Percentiles rank a stretch among this genome's conserved stretches.
Conservation (phyloP, 2,329 filamentous ascomycete species). For the Botrytis galanthina region DNA sequence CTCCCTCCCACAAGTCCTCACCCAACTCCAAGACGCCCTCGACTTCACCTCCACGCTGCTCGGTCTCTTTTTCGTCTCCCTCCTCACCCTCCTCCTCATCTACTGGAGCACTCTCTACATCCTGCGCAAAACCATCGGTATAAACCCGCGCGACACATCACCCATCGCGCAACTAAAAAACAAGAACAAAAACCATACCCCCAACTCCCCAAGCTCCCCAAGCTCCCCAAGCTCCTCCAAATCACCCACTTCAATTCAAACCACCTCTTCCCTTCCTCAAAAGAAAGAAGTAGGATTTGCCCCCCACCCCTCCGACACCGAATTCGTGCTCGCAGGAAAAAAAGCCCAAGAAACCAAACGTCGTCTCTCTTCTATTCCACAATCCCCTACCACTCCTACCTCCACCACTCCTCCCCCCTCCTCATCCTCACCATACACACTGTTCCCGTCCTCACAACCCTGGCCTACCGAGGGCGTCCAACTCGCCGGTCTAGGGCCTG, state of each 20-base stretch:
- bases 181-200: neutral
- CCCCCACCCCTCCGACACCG: neutral
- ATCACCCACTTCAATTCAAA: neutral
- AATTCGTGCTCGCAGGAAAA: neutral
- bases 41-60: conserved; percentile 17
- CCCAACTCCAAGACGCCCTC: conserved; percentile 15
- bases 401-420: neutral
- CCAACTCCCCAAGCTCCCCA: too few relatives aligned
- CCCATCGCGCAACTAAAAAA: neutral
- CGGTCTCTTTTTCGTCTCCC: neutral
- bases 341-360: neutral
- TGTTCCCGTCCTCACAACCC: neutral
- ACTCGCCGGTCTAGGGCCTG: neutral
- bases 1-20: neutral
- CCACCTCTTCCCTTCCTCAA: neutral
- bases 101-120: conserved; percentile 6
- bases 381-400: neutral
- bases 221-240: neutral
- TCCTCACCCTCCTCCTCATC: neutral
- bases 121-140: neutral
- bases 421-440: neutral
- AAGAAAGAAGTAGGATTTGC: neutral
- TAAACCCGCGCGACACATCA: neutral
- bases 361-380: neutral
- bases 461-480: neutral